Percentiles rank a stretch among this genome's conserved stretches.
Evolutionary conservation across 2,329 filamentous ascomycete genomes (phyloP).

Genomic region (Colletotrichum plurivorum): DNA sequence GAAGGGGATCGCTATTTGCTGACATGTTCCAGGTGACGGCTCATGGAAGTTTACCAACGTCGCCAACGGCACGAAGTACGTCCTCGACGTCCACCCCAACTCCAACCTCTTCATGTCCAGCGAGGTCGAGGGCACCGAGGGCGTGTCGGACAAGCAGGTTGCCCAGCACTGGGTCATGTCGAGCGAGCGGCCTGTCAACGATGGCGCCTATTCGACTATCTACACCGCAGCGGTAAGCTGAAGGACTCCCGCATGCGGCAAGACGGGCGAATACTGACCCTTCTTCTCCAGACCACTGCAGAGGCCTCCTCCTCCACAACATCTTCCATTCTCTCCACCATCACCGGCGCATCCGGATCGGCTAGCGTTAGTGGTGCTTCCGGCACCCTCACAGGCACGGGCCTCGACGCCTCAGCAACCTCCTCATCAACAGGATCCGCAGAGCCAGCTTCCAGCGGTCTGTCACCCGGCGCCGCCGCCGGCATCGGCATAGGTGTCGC

Average conservation of each 20-base stretch:
- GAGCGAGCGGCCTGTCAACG: slow-evolving; percentile 48
- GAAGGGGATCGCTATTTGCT: not conserved
- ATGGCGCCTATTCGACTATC: slow-evolving; percentile 51
- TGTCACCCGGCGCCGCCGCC: slow-evolving; percentile 49
- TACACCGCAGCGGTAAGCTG: slow-evolving; percentile 46
- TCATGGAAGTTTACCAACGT: slow-evolving; percentile 50
- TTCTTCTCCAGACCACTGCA: not conserved
- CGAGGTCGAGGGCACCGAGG: slow-evolving; percentile 41
- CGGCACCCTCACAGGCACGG: slow-evolving; percentile 1
- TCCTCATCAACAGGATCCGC: not conserved
- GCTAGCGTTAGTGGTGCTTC: not conserved
- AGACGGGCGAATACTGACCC: not conserved
- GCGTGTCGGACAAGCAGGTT: slow-evolving; percentile 43
- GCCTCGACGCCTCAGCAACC: not conserved
- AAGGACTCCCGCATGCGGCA: too few relatives aligned
- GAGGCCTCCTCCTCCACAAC: slow-evolving; percentile 10
- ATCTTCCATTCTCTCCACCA: too few relatives aligned
- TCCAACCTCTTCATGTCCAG: slow-evolving; percentile 50
- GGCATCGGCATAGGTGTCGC: slow-evolving; percentile 49
- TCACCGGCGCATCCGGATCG: too few relatives aligned
- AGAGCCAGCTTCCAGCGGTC: slow-evolving; percentile 28
- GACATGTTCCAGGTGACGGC: slow-evolving; percentile 33
- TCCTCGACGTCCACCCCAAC: slow-evolving; percentile 51
- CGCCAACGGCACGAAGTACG: slow-evolving; percentile 49
- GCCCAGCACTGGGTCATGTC: slow-evolving; percentile 54